A percentile compares a stretch with the other conserved stretches of the same genome.
Evolutionary conservation across 345 rosid species (phyloP).

Genomic region (Populus deltoides): DNA sequence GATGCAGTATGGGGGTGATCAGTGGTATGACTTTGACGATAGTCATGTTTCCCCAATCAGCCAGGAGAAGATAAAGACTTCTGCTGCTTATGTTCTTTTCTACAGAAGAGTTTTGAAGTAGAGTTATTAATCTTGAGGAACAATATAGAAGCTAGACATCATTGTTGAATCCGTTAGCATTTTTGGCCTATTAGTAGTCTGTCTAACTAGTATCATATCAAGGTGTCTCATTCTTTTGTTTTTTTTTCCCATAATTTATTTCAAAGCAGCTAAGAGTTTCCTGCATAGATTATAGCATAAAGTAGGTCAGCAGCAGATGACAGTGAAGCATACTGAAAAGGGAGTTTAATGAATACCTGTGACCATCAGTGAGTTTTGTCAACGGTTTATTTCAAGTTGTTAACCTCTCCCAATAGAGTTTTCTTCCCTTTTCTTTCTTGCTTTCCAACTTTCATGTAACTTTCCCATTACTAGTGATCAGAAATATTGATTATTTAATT

Average conservation of each 20-base stretch:
- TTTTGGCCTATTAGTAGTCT: constrained; percentile 26
- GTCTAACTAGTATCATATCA: constrained; percentile 5
- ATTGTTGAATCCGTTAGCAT: constrained; percentile 20
- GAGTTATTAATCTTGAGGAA: constrained; percentile 3
- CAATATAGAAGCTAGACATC: constrained; percentile 16
- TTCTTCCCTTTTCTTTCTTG: background rate
- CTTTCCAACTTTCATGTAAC: background rate
- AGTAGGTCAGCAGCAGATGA: constrained; percentile 24
- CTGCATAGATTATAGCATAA: constrained; percentile 8
- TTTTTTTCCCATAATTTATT: constrained; percentile 22
- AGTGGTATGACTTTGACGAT: constrained; percentile 94
- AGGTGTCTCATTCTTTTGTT: constrained; percentile 33
- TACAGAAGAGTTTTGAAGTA: constrained; percentile 61
- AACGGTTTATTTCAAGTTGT: constrained; percentile 7
- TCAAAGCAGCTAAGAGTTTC: constrained; percentile 12
- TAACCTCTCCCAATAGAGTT: background rate
- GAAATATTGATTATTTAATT: constrained; percentile 16
- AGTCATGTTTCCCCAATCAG: constrained; percentile 67
- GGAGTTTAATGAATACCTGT: background rate
- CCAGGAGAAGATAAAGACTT: constrained; percentile 82
- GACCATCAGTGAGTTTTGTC: constrained; percentile 12
- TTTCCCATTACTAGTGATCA: constrained; percentile 10
- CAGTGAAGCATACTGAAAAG: constrained; percentile 19
- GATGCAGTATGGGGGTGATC: constrained; percentile 80
- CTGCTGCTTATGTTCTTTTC: constrained; percentile 96